Conservation (phyloP, 306 rosid species). For the Lathyrus oleraceus region DNA sequence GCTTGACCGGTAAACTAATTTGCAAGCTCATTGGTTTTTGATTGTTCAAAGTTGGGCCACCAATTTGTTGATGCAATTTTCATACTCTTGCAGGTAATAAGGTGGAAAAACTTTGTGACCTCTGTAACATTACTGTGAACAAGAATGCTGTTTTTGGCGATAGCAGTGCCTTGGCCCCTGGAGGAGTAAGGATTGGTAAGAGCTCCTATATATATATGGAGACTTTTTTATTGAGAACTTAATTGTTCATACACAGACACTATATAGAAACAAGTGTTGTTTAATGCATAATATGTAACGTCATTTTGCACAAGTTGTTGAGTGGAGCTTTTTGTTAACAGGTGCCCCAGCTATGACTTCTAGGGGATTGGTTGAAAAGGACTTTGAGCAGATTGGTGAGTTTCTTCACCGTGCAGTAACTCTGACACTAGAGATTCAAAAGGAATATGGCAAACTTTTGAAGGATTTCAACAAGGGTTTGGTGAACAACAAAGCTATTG, state of each 20-base stretch:
- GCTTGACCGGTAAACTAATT: conserved; percentile 72
- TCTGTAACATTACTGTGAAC: conserved; percentile 89
- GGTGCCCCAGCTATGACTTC: conserved; percentile 98
- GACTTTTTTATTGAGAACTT: background rate
- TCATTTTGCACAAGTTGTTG: conserved; percentile 24
- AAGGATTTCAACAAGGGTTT: conserved; percentile 97
- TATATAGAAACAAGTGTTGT: background rate
- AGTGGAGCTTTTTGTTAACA: conserved; percentile 35
- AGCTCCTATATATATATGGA: background rate
- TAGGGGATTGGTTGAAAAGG: conserved; percentile 89
- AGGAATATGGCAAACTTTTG: conserved; percentile 78
- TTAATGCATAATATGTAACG: background rate
- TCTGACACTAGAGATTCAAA: conserved; percentile 72
- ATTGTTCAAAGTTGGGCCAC: background rate
- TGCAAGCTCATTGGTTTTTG: background rate
- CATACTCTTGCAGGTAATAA: conserved; percentile 69
- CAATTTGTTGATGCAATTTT: background rate
- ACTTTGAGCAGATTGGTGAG: conserved; percentile 89
- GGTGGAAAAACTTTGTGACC: conserved; percentile 97
- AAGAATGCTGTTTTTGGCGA: conserved; percentile 96
- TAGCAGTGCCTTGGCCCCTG: conserved; percentile 98
- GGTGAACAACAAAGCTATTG: conserved; percentile 77
- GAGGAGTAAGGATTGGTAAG: conserved; percentile 92
- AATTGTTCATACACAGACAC: too few species aligned
- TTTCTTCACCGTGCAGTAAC: conserved; percentile 89